Evolutionary conservation across 768 basidiomycete genomes (phyloP).

Genomic region (Daedaleopsis nitida): DNA sequence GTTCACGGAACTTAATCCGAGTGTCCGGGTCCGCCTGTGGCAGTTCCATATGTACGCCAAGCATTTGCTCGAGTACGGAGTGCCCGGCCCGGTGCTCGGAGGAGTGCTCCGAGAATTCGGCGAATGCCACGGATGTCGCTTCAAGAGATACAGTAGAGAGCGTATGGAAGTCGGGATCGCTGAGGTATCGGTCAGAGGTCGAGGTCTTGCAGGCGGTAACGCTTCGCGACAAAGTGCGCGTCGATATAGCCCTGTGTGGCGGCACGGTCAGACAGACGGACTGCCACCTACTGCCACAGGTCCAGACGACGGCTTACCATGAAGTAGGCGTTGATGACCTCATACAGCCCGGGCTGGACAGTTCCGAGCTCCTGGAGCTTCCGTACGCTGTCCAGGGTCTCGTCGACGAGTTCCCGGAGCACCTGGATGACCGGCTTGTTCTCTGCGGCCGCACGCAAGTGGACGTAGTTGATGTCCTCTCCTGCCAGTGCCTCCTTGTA

Average conservation of each 20-base stretch:
- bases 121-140: no score
- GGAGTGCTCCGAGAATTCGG: no score
- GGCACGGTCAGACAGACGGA: not conserved
- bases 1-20: no score
- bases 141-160: no score
- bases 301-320: not conserved
- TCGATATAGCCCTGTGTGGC: slow-evolving; percentile 1
- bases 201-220: slow-evolving; percentile 9
- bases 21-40: no score
- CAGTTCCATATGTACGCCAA: no score
- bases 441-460: not conserved
- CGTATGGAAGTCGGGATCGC: no score
- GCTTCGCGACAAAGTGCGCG: not conserved
- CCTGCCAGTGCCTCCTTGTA: slow-evolving; percentile 18
- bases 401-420: slow-evolving; percentile 4
- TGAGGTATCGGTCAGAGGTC: not conserved
- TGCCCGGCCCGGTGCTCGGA: no score
- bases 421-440: not conserved
- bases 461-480: slow-evolving; percentile 11
- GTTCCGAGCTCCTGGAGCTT: not conserved
- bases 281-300: not conserved
- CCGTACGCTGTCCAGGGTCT: slow-evolving; percentile 21
- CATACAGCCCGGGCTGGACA: not conserved
- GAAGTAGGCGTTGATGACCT: not conserved
- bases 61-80: no score